A percentile compares a stretch with the other conserved stretches of the same genome.
Conservation (phyloP, 108 stramenopile genomes). For the Epithemia pelagica region DNA sequence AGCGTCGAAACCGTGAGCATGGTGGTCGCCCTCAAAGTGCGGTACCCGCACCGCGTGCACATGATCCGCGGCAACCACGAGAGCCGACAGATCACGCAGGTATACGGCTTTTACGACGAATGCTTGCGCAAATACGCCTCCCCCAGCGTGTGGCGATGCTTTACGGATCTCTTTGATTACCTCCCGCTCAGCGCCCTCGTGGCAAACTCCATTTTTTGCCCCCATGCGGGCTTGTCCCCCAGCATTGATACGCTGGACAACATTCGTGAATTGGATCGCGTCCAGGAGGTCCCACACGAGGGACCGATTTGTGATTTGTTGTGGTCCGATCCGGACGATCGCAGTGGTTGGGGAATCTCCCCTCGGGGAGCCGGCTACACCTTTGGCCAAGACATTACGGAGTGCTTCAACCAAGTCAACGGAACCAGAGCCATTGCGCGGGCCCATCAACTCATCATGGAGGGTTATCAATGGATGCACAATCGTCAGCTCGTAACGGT, state of each 20-base stretch:
- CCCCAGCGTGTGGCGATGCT: slow-evolving; percentile 96
- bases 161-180: slow-evolving; percentile 95
- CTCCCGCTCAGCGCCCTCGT: slow-evolving; percentile 93
- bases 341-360: slow-evolving; percentile 90
- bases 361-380: slow-evolving; percentile 97
- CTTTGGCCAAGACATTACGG: slow-evolving; percentile 85
- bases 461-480: slow-evolving; percentile 97
- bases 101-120: no score
- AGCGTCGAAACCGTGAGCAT: slow-evolving; percentile 94
- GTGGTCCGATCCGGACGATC: slow-evolving; percentile 97
- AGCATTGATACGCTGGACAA: slow-evolving; percentile 93
- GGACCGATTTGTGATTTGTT: slow-evolving; percentile 98
- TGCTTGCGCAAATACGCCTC: slow-evolving; percentile 95
- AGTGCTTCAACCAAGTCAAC: slow-evolving; percentile 85
- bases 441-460: slow-evolving; percentile 95
- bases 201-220: slow-evolving; percentile 89
- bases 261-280: slow-evolving; percentile 92
- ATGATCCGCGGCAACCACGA: slow-evolving; percentile 93
- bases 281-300: slow-evolving; percentile 96
- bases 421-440: slow-evolving; percentile 79
- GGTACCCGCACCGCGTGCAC: slow-evolving; percentile 90
- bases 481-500: slow-evolving; percentile 93
- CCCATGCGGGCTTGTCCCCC: slow-evolving; percentile 95
- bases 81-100: no score
- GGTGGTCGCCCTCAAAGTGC: slow-evolving; percentile 91